Base-by-base conservation (phyloP, 305 asterid species). In the Solanum hybrid region DNA sequence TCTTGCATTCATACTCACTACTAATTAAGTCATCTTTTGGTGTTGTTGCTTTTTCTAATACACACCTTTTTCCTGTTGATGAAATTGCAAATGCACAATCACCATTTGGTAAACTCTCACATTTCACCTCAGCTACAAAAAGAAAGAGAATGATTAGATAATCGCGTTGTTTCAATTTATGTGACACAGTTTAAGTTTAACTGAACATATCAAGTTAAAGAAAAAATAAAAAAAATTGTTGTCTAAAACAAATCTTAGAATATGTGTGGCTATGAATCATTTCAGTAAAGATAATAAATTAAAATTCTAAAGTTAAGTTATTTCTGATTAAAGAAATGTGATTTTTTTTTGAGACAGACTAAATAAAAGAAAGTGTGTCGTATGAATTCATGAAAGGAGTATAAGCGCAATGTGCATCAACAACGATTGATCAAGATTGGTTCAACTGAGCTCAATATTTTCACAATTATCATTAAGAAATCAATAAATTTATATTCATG, bases 51-150 rank as follows among this genome's bases (percentile, higher is more conserved):
- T 93, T 95, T 94, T 96, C 99, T 89, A 96, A 73, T 92, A 94
- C 92, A 86, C 99, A 97, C 85, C 99, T 93, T 92, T 95, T 95
- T 71, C 98, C 99, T 11, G 99, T 92, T 14, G 99, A 95, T 20
- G 98, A 93, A 61, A 97, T 92, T 31, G 99, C 92, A 74, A 94
- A 95, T 4, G 98, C 89, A 39, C 99, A 97, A 7, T 91, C 82
- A 34, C 92, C 40, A 28, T 89, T 73, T 2, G 98, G 97, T 78
- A 97, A 92, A 39, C 82, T 92, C 91, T 97, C 98, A 89, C 99
- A 96, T 57, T 93, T 93, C 61, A 97, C 91, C 90, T 92, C 97
- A 77, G 93, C 98, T 96, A 80, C 1, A 29, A 12, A 3, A 36
- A 89, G 37, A 57, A 57, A 57, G 69, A 57, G 69, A 57, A 20